Conservation (phyloP, 2,329 filamentous ascomycete genomes). For the Clonostachys rosea region DNA sequence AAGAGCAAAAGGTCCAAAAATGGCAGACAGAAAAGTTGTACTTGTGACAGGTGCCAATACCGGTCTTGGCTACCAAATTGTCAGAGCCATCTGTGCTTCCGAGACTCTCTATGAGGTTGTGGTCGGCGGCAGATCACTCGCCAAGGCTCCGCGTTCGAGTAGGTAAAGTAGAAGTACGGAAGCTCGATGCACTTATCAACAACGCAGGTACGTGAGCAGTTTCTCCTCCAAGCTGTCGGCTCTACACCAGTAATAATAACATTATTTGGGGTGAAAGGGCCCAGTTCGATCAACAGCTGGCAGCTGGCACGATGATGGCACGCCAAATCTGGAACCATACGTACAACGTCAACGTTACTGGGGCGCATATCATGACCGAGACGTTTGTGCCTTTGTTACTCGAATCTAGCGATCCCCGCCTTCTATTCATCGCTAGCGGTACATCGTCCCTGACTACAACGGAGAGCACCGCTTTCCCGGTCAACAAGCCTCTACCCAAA, state of each 20-base stretch:
- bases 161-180: slow-evolving; percentile 14
- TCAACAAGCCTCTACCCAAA: slow-evolving; percentile 15
- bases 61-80: too few relatives aligned
- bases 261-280: slow-evolving; percentile 15
- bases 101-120: too few relatives aligned
- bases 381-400: slow-evolving; percentile 35
- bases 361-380: slow-evolving; percentile 30
- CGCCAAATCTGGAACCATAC: slow-evolving; percentile 34
- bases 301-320: slow-evolving; percentile 12
- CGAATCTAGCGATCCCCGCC: slow-evolving; percentile 26
- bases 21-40: too few relatives aligned
- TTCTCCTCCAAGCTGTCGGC: neutral
- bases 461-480: slow-evolving; percentile 11
- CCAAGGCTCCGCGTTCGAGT: slow-evolving; percentile 6
- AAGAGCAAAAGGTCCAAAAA: too few relatives aligned
- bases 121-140: too few relatives aligned
- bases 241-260: neutral
- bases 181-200: slow-evolving; percentile 25
- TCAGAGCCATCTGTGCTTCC: too few relatives aligned
- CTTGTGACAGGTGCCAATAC: too few relatives aligned
- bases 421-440: slow-evolving; percentile 39
- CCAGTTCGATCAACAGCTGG: slow-evolving; percentile 27
- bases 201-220: slow-evolving; percentile 18
- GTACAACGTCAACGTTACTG: slow-evolving; percentile 40
- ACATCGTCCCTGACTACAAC: slow-evolving; percentile 24